Percentiles rank a stretch among this genome's conserved stretches.
Evolutionary conservation across 176 grass and related monocot species (phyloP).

Genomic region (Lolium rigidum): DNA sequence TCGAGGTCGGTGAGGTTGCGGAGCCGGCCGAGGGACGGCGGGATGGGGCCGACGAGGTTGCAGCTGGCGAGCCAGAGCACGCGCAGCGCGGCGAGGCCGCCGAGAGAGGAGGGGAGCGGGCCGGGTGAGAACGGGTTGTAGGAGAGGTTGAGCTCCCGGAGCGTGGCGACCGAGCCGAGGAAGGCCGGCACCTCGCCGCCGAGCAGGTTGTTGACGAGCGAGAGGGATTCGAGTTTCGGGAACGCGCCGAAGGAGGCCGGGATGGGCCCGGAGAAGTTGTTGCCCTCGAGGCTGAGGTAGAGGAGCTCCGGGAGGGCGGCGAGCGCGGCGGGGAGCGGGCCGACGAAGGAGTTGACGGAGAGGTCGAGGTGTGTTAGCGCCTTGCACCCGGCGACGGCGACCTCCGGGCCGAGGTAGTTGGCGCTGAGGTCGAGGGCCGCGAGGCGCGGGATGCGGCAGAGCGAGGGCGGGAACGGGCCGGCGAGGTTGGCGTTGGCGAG

Average conservation of each 20-base stretch:
- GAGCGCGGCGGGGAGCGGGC: slow-evolving; percentile 66
- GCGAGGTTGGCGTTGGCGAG: slow-evolving; percentile 35
- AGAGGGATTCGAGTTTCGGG: slow-evolving; percentile 56
- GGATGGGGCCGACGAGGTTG: slow-evolving; percentile 71
- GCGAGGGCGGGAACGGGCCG: slow-evolving; percentile 68
- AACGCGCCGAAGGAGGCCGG: slow-evolving; percentile 67
- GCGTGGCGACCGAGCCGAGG: slow-evolving; percentile 52
- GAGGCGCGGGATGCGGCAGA: slow-evolving; percentile 71
- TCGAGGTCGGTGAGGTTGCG: slow-evolving; percentile 71
- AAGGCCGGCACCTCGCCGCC: slow-evolving; percentile 61
- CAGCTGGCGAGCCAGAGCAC: slow-evolving; percentile 75
- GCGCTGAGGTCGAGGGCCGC: slow-evolving; percentile 45
- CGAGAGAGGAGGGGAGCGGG: slow-evolving; percentile 53
- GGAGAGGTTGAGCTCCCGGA: slow-evolving; percentile 83
- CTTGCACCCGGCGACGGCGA: slow-evolving; percentile 33
- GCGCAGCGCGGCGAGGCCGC: slow-evolving; percentile 52
- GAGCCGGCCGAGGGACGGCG: slow-evolving; percentile 69
- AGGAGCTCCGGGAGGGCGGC: slow-evolving; percentile 61
- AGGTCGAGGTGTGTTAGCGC: slow-evolving; percentile 68
- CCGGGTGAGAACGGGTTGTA: slow-evolving; percentile 70
- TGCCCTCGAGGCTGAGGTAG: slow-evolving; percentile 55
- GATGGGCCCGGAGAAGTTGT: slow-evolving; percentile 85
- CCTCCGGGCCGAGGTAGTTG: slow-evolving; percentile 80
- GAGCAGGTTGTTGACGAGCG: slow-evolving; percentile 75
- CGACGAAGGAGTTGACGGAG: slow-evolving; percentile 60